Evolutionary conservation across 2,329 filamentous ascomycete species (phyloP), one percentile per base, ranked within the genome.

Genomic region (Lachnum nothofagi): DNA sequence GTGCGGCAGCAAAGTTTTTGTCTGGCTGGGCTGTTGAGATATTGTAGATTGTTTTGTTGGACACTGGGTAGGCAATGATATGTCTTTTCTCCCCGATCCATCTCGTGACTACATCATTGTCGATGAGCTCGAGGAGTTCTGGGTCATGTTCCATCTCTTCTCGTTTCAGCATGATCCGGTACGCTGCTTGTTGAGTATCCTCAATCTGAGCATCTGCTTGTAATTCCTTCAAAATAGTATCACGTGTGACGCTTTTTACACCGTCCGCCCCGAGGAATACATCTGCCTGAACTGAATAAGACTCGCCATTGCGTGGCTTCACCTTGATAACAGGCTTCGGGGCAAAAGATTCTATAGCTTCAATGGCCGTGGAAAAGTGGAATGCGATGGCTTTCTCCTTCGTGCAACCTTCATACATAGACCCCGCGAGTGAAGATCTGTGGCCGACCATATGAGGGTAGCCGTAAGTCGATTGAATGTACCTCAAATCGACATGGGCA

Each of bases 401-500:
- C 60, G 80, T 72, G 68, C 86, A 91, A n/a, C 78, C 86, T 41
- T 85, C 74, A 66, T 82, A 90, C 25, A 91, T 69, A 5, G 78
- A 77, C 29, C 78, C 77, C 5, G 87, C 85, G 3, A 91, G 75
- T 7, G 83, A 86, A 0, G 83, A 76, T 17, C 88, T 80, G 64
- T 93, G 88, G 6, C 86, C 87, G 4, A 88, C 85, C 77, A 87
- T 89, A 68, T 91, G 87, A 0, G 85, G 82, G 63, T 85, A 89
- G 29, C 79, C 79, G 63, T 90, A 91, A 25, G 77, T 82, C 7
- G 78, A 68, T 42, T 77, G 70, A 54, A 91, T 81, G 57, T 88
- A 82, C 25, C 72, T 72, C 61, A 91, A 77, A 51, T 82, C 73
- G 37, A 91, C 85, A 58, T 85, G 82, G 3, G 79, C 80, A 5